Base-by-base conservation (phyloP, 2,329 filamentous ascomycete genomes). In the Rhytidhysteron rufulum region DNA sequence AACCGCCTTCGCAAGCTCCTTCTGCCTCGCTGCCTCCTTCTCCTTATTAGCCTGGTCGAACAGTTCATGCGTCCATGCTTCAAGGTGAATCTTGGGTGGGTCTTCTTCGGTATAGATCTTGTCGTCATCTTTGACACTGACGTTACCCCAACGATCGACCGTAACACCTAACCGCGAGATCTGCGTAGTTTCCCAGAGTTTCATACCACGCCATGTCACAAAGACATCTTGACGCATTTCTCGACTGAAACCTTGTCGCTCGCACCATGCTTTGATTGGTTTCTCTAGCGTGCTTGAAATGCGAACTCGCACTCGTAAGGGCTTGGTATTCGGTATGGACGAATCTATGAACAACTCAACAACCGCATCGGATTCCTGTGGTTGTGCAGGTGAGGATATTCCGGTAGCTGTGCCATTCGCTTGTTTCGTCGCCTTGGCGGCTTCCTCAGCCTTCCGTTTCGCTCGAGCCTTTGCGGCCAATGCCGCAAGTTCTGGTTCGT, bases 131-230 rank as follows among this genome's bases (percentile, higher is more conserved):
- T 66, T 62, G 40, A 65, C 51, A 15, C 53, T 58, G 13, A 68
- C 53, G 27, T 53, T 60, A 0, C 72, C 67, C 21, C 65, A 55
- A 2, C 55, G 51, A 39, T 73, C 68, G 3, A 73, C 54, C 20
- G 68, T 67, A 33, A 93, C 75, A 8, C 62, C 63, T n/a, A 64
- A 40, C 3, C 61, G 49, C 17, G 47, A 43, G 17, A 63, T 47
- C 5, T 84, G 90, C 4, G 86, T 87, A n/a, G 78, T 77, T 48
- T 86, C 80, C 58, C 85, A 95, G 3, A 95, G 66, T 43, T 80
- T 79, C 42, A 79, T 79, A 19, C 79, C 77, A 47, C 82, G 83
- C 83, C 87, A 95, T 0, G 87, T 93, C 40, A 97, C 74, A 53
- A 93, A 85, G 15, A 94, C 69, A 1, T 72, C 68, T 4, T 74